Evolutionary conservation across 768 basidiomycete species (phyloP), one percentile per base, ranked within the genome.

Genomic region (Auricularia sp.): DNA sequence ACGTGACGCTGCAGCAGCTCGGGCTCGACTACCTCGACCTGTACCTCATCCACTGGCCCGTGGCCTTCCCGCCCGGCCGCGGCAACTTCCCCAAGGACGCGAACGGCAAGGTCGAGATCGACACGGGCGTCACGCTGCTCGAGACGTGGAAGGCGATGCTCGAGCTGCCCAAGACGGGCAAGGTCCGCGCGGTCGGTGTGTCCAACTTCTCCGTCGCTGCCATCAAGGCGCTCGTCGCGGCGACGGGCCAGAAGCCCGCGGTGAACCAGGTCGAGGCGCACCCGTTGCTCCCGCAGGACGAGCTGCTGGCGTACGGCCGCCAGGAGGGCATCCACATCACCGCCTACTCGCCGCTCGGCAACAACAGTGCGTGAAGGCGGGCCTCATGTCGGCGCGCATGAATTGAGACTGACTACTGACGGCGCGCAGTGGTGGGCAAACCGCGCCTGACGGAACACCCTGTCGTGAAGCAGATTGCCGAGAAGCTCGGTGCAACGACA

Each of bases 91-190:
- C 91, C 2, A 58, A 43, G 5, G 69, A 73, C n/a, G 68, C 61
- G 63, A 65, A 18, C 60, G 78, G 75, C 21, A 77, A 84, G 67
- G 71, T 78, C 59, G 81, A 79, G 34, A 77, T 90, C 47, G 90
- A 91, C 69, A 73, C 73, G 0, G 70, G 83, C 63, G 82, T 83
- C 1, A 80, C 80, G 12, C 76, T 92, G 29, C 83, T 84, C 36
- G 89, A 91, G 12, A 93, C 91, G 42, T 92, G 91, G 91, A 87
- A 84, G 69, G 89, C 88, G 16, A 81, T 93, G 84, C 79, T 90
- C 67, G 79, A 78, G 47, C 81, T 93, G 12, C 83, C 80, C 16
- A 83, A 86, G 71, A 83, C 84, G 0, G 79, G 79, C 66, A 93
- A 93, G 80, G 88, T 85, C 71, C 81, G 77, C 71, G 80, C 83